Conservation (phyloP, 1,284 basidiomycete species). For the Puccinia novopanici region DNA sequence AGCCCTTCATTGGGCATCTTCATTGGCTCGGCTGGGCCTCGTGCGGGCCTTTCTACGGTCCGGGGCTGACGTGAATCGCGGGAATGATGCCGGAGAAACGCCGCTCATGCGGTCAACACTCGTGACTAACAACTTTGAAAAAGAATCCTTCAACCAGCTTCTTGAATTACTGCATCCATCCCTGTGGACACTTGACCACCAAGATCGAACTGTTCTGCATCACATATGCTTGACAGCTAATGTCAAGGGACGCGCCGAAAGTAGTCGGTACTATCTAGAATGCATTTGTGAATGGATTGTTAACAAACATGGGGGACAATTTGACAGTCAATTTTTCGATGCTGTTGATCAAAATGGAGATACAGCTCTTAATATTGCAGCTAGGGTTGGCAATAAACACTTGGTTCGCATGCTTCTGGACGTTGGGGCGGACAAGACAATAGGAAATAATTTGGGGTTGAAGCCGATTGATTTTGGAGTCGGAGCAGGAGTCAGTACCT, state of each 20-base stretch:
- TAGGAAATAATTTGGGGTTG: constrained; percentile 90
- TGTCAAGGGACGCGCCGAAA: constrained; percentile 78
- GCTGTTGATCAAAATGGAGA: constrained; percentile 95
- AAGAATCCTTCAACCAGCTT: constrained; percentile 69
- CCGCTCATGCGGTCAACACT: constrained; percentile 89
- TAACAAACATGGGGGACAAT: constrained; percentile 62
- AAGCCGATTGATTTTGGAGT: constrained; percentile 91
- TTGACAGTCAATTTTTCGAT: constrained; percentile 75
- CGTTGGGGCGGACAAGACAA: constrained; percentile 84
- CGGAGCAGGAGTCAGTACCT: constrained; percentile 71
- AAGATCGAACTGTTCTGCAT: constrained; percentile 87
- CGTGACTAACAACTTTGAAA: constrained; percentile 82
- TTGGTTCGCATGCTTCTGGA: constrained; percentile 85
- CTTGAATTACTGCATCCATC: constrained; percentile 70
- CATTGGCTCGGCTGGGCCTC: constrained; percentile 72
- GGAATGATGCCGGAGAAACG: constrained; percentile 92
- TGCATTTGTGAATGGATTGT: constrained; percentile 82
- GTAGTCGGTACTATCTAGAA: constrained; percentile 89
- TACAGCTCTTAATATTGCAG: constrained; percentile 91
- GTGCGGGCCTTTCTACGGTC: constrained; percentile 69
- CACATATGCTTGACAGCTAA: constrained; percentile 89
- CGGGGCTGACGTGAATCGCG: constrained; percentile 77
- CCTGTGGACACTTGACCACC: constrained; percentile 84
- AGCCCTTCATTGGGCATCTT: constrained; percentile 87
- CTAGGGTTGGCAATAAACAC: constrained; percentile 85